phyloP scores from a whole-genome alignment of 441 rosid genomes.

The Geranium incanum region DNA sequence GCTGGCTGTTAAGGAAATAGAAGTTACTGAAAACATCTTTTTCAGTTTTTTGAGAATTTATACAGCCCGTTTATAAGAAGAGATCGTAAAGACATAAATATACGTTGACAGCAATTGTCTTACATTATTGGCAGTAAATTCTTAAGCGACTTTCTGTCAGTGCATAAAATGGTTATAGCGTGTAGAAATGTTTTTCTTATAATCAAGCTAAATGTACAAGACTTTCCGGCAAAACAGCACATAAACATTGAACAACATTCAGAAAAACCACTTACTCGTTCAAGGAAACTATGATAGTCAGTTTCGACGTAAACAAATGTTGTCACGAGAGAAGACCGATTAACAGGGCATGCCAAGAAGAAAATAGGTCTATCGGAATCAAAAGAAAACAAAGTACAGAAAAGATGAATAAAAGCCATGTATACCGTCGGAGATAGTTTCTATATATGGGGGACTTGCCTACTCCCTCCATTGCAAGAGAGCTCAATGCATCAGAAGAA shows the following conservation, averaged over 20 bases:
- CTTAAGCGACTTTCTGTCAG: background rate
- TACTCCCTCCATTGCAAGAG: background rate
- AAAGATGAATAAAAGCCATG: too few species aligned
- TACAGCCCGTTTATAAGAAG: too few species aligned
- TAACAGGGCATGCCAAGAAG: too few species aligned
- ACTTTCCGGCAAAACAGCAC: background rate
- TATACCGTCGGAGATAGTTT: background rate
- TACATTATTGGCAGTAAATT: background rate
- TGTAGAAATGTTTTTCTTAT: background rate
- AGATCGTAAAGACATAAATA: too few species aligned
- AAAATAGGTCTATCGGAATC: too few species aligned
- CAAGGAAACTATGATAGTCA: too few species aligned
- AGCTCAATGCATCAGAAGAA: background rate
- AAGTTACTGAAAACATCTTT: background rate
- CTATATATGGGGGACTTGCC: background rate
- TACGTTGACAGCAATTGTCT: background rate
- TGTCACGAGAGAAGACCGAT: too few species aligned
- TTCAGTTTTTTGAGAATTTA: too few species aligned
- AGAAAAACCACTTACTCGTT: background rate
- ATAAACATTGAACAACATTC: too few species aligned
- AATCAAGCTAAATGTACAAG: background rate
- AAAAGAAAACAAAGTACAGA: too few species aligned
- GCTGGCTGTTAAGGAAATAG: background rate
- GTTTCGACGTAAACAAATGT: too few species aligned
- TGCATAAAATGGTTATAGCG: background rate